Conservation (phyloP, 306 rosid species). For the Lathyrus tuberosus region DNA sequence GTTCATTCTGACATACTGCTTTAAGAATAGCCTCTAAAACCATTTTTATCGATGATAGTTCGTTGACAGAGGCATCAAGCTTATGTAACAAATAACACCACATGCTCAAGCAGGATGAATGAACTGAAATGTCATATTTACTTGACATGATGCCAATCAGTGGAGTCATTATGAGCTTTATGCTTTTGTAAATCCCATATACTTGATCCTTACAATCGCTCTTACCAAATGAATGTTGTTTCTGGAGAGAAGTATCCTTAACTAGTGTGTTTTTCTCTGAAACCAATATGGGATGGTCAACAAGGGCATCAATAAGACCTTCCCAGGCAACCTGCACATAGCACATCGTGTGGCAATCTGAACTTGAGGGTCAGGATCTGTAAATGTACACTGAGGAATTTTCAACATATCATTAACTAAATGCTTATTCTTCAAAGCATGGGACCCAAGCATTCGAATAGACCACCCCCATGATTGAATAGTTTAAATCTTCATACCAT, state of each 20-base stretch:
- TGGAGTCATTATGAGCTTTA: constrained; percentile 85
- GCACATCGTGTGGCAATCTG: constrained; percentile 65
- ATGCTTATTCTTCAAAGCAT: constrained; percentile 67
- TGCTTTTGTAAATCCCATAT: constrained; percentile 62
- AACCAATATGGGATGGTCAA: no score
- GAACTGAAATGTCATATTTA: constrained; percentile 67
- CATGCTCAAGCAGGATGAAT: constrained; percentile 73
- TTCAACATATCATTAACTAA: no score
- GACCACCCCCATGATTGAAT: constrained; percentile 93
- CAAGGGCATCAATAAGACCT: constrained; percentile 81
- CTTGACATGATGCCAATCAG: constrained; percentile 67
- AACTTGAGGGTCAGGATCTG: constrained; percentile 76
- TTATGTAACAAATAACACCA: no score
- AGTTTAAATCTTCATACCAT: constrained; percentile 69
- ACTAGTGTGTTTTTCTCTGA: constrained; percentile 40
- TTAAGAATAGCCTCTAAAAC: no score
- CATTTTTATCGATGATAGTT: no score
- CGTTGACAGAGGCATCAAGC: no score
- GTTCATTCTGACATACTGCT: no score
- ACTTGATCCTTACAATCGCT: constrained; percentile 42
- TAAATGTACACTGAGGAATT: constrained; percentile 78
- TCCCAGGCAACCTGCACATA: constrained; percentile 82
- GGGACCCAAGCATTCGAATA: constrained; percentile 69
- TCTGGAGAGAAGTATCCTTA: constrained; percentile 37
- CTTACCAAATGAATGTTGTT: constrained; percentile 33